Evolutionary conservation across 1,284 basidiomycete species (phyloP).

Genomic region (Phenoliferia sp.): DNA sequence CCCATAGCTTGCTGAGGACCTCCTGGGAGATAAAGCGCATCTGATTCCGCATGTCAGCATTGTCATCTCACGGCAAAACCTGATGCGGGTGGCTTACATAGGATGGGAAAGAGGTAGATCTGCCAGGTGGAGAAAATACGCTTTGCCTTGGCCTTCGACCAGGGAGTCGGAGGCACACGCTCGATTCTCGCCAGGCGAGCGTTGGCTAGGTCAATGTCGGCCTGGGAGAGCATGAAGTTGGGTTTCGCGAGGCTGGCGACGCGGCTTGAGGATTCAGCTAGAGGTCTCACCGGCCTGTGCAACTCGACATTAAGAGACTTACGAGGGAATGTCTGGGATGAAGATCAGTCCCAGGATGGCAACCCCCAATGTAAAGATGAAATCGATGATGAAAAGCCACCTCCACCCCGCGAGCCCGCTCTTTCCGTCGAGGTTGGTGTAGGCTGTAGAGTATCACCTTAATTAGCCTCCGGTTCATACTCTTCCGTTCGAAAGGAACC

Average conservation of each 20-base stretch:
- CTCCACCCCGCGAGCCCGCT: constrained; percentile 63
- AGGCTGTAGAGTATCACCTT: constrained; percentile 41
- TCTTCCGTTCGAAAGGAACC: not conserved
- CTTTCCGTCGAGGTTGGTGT: constrained; percentile 54
- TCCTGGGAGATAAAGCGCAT: not conserved
- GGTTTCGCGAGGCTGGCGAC: constrained; percentile 13
- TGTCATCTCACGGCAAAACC: not conserved
- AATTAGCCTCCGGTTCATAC: not conserved
- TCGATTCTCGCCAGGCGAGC: constrained; percentile 30
- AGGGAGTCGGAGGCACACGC: constrained; percentile 18
- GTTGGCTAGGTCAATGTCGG: constrained; percentile 34
- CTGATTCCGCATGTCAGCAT: not conserved
- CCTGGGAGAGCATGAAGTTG: constrained; percentile 24
- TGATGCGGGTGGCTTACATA: not conserved
- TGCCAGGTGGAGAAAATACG: not conserved
- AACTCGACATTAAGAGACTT: not conserved
- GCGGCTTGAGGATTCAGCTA: not conserved
- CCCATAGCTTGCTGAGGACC: not conserved
- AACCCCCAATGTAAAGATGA: constrained; percentile 57
- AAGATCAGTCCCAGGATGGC: constrained; percentile 61
- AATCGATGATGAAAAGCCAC: constrained; percentile 66
- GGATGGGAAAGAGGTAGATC: not conserved
- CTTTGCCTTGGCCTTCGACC: constrained; percentile 18
- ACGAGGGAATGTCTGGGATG: constrained; percentile 51
- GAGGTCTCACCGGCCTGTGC: not conserved